These are phyloP conservation scores for Kernera saxatilis DNA, from an alignment of 345 rosid genomes.

Conservation along the genomic window DNA sequence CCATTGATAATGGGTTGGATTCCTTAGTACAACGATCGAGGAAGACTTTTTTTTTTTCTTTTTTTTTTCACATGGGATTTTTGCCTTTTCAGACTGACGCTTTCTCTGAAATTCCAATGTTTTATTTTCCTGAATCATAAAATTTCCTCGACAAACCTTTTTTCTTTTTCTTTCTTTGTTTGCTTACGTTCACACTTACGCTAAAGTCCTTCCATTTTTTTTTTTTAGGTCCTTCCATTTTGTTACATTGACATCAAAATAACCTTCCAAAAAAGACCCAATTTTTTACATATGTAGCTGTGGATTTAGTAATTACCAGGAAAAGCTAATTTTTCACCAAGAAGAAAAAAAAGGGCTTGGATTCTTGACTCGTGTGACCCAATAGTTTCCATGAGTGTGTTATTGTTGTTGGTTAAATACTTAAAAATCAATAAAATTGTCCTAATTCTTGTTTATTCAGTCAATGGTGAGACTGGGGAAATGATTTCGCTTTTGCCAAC, in stretches of 20 bases:
- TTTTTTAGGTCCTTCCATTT: not conserved
- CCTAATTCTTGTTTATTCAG: not conserved
- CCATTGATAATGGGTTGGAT: slow-evolving; percentile 12
- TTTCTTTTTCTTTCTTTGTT: not conserved
- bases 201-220: not conserved
- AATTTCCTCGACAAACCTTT: not conserved
- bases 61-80: slow-evolving; percentile 7
- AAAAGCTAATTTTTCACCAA: not conserved
- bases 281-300: not conserved
- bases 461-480: slow-evolving; percentile 6
- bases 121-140: not conserved
- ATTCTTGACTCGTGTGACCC: slow-evolving; percentile 11
- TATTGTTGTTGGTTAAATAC: not conserved
- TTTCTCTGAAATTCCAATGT: slow-evolving; percentile 18
- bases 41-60: slow-evolving; percentile 12
- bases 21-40: slow-evolving; percentile 29
- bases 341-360: not conserved
- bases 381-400: slow-evolving; percentile 12
- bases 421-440: not conserved
- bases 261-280: not conserved
- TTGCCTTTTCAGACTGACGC: slow-evolving; percentile 24
- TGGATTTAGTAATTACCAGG: not conserved
- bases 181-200: slow-evolving; percentile 8
- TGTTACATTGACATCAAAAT: not conserved
- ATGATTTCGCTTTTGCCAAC: slow-evolving; percentile 25